phyloP scores from a whole-genome alignment of 305 asterid genomes.

The Ilex paraguariensis region DNA sequence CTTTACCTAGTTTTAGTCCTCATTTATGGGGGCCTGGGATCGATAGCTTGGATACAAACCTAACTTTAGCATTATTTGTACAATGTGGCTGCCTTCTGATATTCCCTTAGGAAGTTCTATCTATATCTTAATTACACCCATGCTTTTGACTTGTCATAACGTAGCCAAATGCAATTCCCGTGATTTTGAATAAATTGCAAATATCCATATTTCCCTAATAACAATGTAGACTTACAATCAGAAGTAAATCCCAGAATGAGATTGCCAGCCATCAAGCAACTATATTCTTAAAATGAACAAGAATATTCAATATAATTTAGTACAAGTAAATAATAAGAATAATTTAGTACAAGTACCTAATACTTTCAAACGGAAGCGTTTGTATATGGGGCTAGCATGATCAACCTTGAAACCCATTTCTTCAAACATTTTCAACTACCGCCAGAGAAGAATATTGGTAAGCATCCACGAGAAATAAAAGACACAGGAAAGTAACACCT shows the following conservation, averaged over 20 bases:
- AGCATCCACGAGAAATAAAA: not conserved
- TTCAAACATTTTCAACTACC: conserved; percentile 91
- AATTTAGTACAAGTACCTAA: conserved; percentile 49
- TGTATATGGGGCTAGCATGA: conserved; percentile 68
- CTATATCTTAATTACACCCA: too few relatives aligned
- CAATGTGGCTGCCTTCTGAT: too few relatives aligned
- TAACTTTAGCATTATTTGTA: too few relatives aligned
- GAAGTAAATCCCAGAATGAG: not conserved
- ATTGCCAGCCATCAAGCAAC: not conserved
- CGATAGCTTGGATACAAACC: too few relatives aligned
- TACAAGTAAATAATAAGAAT: conserved; percentile 6
- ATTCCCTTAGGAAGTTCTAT: too few relatives aligned
- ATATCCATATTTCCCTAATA: too few relatives aligned
- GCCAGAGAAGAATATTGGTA: conserved; percentile 13
- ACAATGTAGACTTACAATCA: not conserved
- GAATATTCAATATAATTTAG: not conserved
- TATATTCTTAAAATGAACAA: not conserved
- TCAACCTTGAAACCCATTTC: conserved; percentile 89
- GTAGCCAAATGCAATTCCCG: too few relatives aligned
- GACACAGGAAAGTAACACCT: conserved; percentile 15
- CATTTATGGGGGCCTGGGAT: too few relatives aligned
- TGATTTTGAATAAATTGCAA: too few relatives aligned
- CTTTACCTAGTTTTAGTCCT: too few relatives aligned
- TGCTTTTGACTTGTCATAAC: too few relatives aligned
- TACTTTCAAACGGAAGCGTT: conserved; percentile 77